Evolutionary conservation across 2,329 filamentous ascomycete species (phyloP).

Genomic region (Colletotrichum melonis): DNA sequence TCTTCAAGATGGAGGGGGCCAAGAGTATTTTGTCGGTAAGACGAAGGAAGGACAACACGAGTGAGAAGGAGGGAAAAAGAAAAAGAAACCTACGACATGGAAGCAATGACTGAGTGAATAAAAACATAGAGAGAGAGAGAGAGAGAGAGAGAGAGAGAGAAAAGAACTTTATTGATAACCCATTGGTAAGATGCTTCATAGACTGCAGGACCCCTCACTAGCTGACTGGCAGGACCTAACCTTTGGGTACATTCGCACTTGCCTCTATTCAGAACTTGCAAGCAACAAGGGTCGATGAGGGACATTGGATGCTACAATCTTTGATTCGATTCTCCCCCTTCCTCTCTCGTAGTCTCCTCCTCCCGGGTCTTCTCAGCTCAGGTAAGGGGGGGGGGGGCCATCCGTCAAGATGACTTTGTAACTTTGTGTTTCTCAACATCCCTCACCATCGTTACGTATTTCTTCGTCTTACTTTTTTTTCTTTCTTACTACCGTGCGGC

Average conservation of each 20-base stretch:
- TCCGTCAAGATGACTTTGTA: neutral
- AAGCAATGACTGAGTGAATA: too few species aligned
- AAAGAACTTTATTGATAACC: neutral
- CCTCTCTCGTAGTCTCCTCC: neutral
- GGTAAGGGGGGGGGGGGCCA: neutral
- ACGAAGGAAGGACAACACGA: neutral
- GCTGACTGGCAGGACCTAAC: constrained; percentile 1
- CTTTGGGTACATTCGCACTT: constrained; percentile 13
- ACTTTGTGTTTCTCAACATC: constrained; percentile 11
- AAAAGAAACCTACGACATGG: neutral
- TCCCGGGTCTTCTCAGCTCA: constrained; percentile 7
- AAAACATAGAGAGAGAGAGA: neutral
- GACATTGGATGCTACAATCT: constrained; percentile 12
- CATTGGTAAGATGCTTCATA: neutral
- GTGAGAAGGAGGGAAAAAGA: neutral
- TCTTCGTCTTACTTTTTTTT: neutral
- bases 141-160: neutral
- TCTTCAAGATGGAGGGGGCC: neutral
- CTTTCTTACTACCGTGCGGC: neutral
- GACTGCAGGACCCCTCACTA: neutral
- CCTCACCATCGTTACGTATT: constrained; percentile 21
- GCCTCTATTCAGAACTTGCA: constrained; percentile 34
- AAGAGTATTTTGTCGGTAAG: neutral
- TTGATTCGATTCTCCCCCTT: neutral
- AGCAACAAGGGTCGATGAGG: constrained; percentile 29